These are phyloP conservation scores for Artemisia argyi DNA, from an alignment of 129 eudicot genomes.

Conservation along the genomic window DNA sequence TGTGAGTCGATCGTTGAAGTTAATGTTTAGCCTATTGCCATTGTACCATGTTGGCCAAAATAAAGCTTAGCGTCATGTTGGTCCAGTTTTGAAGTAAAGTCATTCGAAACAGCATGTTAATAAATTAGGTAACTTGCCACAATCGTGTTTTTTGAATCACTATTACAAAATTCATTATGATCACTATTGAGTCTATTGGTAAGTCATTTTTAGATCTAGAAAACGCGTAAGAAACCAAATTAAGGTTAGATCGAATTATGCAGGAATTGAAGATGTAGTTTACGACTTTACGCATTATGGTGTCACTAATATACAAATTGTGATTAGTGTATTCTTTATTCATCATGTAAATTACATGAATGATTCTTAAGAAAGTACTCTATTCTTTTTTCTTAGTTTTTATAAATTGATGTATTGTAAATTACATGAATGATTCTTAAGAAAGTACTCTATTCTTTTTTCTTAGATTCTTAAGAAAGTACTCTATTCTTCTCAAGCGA, in stretches of 20 bases:
- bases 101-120: too few relatives aligned
- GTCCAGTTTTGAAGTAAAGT: too few relatives aligned
- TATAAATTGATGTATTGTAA: too few relatives aligned
- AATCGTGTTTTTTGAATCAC: slow-evolving; percentile 47
- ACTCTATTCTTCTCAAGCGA: too few relatives aligned
- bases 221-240: background rate
- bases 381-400: too few relatives aligned
- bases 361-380: background rate
- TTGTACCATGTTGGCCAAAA: too few relatives aligned
- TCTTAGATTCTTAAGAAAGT: too few relatives aligned
- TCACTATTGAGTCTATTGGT: background rate
- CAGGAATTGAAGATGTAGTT: slow-evolving; percentile 2
- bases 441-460: too few relatives aligned
- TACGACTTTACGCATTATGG: background rate
- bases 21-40: too few relatives aligned
- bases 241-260: background rate
- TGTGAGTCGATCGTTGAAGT: too few relatives aligned
- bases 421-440: too few relatives aligned
- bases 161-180: slow-evolving; percentile 8
- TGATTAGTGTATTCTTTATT: slow-evolving; percentile 27
- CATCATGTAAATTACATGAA: slow-evolving; percentile 25
- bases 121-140: slow-evolving; percentile 87
- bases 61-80: too few relatives aligned
- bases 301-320: slow-evolving; percentile 1
- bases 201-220: background rate